Percentiles rank a stretch among this genome's conserved stretches.
phyloP scores from a whole-genome alignment of 2,329 filamentous ascomycete genomes.

The Aspergillus brunneoviolaceus region DNA sequence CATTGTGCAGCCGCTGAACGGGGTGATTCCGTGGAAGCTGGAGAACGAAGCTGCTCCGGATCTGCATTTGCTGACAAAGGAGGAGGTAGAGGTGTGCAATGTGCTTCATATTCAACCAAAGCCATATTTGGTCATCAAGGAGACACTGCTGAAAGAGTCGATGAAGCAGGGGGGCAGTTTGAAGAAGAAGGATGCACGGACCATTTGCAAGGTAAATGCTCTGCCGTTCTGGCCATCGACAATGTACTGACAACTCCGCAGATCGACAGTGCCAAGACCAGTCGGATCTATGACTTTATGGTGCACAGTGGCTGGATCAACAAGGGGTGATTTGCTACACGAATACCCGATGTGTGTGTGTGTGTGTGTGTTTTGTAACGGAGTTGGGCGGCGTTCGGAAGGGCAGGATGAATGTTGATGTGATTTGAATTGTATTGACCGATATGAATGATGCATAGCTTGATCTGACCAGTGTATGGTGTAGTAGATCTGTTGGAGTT shows the following conservation, averaged over 20 bases:
- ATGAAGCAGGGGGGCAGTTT: constrained; percentile 82
- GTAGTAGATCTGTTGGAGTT: too few species aligned
- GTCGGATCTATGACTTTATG: constrained; percentile 90
- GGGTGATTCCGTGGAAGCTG: constrained; percentile 57
- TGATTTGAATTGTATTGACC: background rate
- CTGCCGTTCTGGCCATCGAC: background rate
- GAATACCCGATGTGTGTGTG: background rate
- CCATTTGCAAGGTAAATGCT: constrained; percentile 65
- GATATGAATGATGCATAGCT: background rate
- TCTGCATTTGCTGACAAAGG: constrained; percentile 77
- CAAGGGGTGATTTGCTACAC: constrained; percentile 60
- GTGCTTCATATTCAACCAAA: constrained; percentile 84
- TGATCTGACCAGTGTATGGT: background rate
- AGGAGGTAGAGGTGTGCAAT: constrained; percentile 84
- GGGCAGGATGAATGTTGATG: background rate
- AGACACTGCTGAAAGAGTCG: constrained; percentile 85
- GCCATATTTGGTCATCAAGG: constrained; percentile 92
- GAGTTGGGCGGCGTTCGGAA: constrained; percentile 10
- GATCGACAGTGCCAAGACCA: constrained; percentile 81
- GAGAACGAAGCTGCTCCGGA: constrained; percentile 74
- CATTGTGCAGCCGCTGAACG: constrained; percentile 50
- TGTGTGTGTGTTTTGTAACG: background rate
- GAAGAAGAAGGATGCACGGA: constrained; percentile 91
- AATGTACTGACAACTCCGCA: constrained; percentile 30
- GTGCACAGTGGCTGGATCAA: constrained; percentile 89